phyloP scores from a whole-genome alignment of 2,329 filamentous ascomycete species.

The Paecilomyces variotii region DNA sequence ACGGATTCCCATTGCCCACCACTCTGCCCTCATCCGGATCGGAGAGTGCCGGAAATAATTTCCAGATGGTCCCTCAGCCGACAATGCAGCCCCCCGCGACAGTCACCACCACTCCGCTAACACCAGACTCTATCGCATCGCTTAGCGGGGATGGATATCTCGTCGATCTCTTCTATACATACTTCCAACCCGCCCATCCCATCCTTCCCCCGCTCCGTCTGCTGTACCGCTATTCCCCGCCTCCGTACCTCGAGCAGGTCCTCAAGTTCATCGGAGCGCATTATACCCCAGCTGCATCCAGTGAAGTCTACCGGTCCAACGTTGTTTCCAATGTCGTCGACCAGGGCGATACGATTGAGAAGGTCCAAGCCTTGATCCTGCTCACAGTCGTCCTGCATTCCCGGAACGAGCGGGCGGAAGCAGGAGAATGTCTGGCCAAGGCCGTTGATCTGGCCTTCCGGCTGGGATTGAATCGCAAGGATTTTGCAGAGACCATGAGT shows the following conservation, averaged over 20 bases:
- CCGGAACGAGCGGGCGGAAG: conserved; percentile 61
- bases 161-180: conserved; percentile 48
- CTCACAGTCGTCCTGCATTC: conserved; percentile 73
- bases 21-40: conserved; percentile 17
- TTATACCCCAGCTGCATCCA: conserved; percentile 40
- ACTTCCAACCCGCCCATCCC: conserved; percentile 50
- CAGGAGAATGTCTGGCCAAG: conserved; percentile 57
- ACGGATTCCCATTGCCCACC: conserved; percentile 15
- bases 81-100: neutral
- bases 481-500: conserved; percentile 58
- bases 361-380: conserved; percentile 71
- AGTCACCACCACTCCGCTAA: conserved; percentile 18
- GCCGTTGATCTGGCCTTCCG: conserved; percentile 66
- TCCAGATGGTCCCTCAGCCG: neutral
- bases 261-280: conserved; percentile 51
- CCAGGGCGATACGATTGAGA: conserved; percentile 46
- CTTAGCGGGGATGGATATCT: conserved; percentile 31
- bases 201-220: conserved; percentile 45
- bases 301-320: conserved; percentile 35
- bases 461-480: conserved; percentile 63
- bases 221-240: conserved; percentile 29
- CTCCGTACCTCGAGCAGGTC: conserved; percentile 44
- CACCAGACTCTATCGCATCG: conserved; percentile 28
- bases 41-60: conserved; percentile 12
- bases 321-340: conserved; percentile 23